Evolutionary conservation across 495 filamentous ascomycete genomes (phyloP), one percentile per base, ranked within the genome.

Genomic region (Hypomontagnella submonticulosa): DNA sequence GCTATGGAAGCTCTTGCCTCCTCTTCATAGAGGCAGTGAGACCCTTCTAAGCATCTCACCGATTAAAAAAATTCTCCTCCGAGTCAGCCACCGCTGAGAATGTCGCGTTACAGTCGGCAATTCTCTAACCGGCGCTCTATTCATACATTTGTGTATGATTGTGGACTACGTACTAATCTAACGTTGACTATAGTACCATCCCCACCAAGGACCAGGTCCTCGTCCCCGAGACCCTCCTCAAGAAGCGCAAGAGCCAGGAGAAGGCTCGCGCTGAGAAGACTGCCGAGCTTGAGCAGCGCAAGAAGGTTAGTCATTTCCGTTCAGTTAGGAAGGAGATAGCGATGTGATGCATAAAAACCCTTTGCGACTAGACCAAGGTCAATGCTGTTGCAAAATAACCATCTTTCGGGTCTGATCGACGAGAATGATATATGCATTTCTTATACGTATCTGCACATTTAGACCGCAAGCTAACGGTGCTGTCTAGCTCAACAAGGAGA

Each of bases 201-300:
- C 90, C 94, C 43, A 94, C 92, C 77, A 75, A 90, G 80, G 90
- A 97, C 79, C 89, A 97, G 77, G 88, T 97, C 78, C 88, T 97
- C 71, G 92, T 97, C 75, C 93, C 93, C 58, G 93, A 97, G 89
- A 97, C 93, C 71, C 91, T 97, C 76, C 89, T 97, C 75, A 99
- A 97, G 90, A 99, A 99, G 90, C 93, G 95, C 87, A 99, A 98
- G 92, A 90, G 87, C 80, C 94, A 97, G 84, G 95, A 99, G 88
- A 96, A 97, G 87, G 91, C 92, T 75, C 89, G 92, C 75, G 94
- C 94, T 80, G 90, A 92, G 78, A 87, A 87, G 72, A 80, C 87
- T 69, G 88, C 89, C 62, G 92, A 93, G 77, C 80, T 87, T 61
- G 85, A 90, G 78, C 87, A 94, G 84, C 90, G 87, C 82, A 96